Evolutionary conservation across 2,329 filamentous ascomycete species (phyloP), one percentile per base, ranked within the genome.

Genomic region (Colletotrichum incanum): DNA sequence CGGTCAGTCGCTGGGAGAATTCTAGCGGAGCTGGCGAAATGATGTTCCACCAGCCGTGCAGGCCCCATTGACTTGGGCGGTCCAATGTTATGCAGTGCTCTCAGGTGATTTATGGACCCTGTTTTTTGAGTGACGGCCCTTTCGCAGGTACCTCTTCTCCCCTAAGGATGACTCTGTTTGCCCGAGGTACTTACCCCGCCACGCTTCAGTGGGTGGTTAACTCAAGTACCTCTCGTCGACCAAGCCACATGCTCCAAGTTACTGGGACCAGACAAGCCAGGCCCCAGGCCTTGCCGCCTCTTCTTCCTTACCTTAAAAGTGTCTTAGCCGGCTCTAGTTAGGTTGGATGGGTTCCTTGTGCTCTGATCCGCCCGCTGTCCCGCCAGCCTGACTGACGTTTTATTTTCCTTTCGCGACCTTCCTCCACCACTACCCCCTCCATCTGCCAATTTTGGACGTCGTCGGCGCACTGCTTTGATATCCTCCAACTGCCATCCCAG

Each of bases 371-470:
- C 67, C 70, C 26, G 67, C 70, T 73, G 67, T 67, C 61, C 71
- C 61, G 71, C 71, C 71, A 73, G 71, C 71, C 67, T 62, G 67
- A 73, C 71, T 73, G 67, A 73, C 60, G 71, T 71, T 73, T 71
- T 71, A 71, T 71, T 73, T 71, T 62, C 71, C 67, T 62, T 67
- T 72, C 47, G 65, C 66, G 66, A 71, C 67, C 41, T 71, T 9
- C 55, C 41, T 49, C 70, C 39, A 55, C 69, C 69, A 70, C 66
- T 52, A 61, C 69, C 70, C 66, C 70, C 70, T 72, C 70, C 54
- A 65, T 72, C 66, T 31, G 39, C 59, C 66, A 69, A 54, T 55
- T 55, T 69, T 72, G 66, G 69, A 70, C 54, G 60, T 60, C 39
- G 70, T 61, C 59, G 70, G 47, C 49, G 61, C 66, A 54, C 50